Percentiles rank a stretch among this genome's conserved stretches.
phyloP scores from a whole-genome alignment of 2,329 filamentous ascomycete genomes.

The Ophiocordyceps sinensis region DNA sequence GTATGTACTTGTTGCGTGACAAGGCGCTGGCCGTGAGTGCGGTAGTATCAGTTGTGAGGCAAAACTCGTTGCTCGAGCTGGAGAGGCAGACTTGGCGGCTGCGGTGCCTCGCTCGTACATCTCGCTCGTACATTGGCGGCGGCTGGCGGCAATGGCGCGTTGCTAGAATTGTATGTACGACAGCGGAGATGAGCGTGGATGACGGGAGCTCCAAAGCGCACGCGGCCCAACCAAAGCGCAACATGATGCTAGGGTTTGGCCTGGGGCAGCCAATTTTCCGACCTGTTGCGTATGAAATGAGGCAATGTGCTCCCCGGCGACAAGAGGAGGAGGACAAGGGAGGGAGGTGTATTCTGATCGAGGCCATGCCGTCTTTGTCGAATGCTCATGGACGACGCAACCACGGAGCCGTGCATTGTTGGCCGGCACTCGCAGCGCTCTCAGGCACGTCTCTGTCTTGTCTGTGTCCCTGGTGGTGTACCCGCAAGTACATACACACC shows the following conservation, averaged over 20 bases:
- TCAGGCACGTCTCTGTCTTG: too few species aligned
- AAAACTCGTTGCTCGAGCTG: background rate
- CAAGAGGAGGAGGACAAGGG: background rate
- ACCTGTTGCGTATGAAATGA: slow-evolving; percentile 2
- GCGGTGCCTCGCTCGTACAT: background rate
- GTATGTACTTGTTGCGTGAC: too few species aligned
- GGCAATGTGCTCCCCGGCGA: background rate
- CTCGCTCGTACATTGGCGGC: background rate
- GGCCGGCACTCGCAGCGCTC: too few species aligned
- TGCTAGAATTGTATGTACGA: background rate
- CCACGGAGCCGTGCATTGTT: too few species aligned
- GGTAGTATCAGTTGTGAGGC: too few species aligned
- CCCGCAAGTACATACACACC: too few species aligned
- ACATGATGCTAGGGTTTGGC: background rate
- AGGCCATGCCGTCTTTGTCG: background rate
- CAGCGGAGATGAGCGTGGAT: slow-evolving; percentile 3
- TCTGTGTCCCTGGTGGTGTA: too few species aligned
- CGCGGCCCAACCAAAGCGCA: background rate
- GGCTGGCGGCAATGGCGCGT: slow-evolving; percentile 1
- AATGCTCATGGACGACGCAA: too few species aligned
- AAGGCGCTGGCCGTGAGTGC: too few species aligned
- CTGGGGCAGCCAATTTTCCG: background rate
- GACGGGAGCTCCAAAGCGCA: background rate
- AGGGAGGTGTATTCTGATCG: background rate
- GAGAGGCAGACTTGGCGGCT: background rate